Evolutionary conservation across 116 monocot genomes (phyloP).

Genomic region (Phalaenopsis hybrid): DNA sequence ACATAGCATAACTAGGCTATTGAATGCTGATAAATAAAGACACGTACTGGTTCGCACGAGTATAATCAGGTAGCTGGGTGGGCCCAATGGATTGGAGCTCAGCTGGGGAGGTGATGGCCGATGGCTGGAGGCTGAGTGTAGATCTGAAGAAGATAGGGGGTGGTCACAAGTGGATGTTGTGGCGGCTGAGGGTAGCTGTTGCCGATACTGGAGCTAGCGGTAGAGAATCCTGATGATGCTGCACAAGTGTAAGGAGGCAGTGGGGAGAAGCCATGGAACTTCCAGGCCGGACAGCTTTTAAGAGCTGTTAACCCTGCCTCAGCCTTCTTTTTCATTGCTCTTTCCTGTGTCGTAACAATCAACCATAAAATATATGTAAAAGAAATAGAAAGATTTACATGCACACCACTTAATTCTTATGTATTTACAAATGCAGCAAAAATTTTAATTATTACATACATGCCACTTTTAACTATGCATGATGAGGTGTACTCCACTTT

Average conservation of each 20-base stretch:
- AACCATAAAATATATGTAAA: not conserved
- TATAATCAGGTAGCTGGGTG: no score
- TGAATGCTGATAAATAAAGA: no score
- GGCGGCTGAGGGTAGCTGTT: not conserved
- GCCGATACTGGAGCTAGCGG: not conserved
- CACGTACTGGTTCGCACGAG: no score
- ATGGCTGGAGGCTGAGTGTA: not conserved
- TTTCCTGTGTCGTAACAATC: not conserved
- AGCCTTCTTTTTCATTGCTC: not conserved
- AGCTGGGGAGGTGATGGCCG: not conserved
- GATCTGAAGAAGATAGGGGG: not conserved
- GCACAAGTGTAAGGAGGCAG: conserved; percentile 20
- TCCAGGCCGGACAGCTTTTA: conserved; percentile 11
- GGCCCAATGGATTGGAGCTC: not conserved
- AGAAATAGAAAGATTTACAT: no score
- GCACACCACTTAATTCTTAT: no score
- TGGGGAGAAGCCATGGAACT: conserved; percentile 7
- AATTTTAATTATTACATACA: no score
- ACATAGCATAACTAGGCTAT: no score
- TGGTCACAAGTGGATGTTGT: not conserved
- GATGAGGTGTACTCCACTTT: no score
- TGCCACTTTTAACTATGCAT: no score
- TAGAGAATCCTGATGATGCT: conserved; percentile 54
- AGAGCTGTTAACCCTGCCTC: not conserved
- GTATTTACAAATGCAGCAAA: no score